Evolutionary conservation across 2,329 filamentous ascomycete genomes (phyloP).

Genomic region (Verruconis gallopava): DNA sequence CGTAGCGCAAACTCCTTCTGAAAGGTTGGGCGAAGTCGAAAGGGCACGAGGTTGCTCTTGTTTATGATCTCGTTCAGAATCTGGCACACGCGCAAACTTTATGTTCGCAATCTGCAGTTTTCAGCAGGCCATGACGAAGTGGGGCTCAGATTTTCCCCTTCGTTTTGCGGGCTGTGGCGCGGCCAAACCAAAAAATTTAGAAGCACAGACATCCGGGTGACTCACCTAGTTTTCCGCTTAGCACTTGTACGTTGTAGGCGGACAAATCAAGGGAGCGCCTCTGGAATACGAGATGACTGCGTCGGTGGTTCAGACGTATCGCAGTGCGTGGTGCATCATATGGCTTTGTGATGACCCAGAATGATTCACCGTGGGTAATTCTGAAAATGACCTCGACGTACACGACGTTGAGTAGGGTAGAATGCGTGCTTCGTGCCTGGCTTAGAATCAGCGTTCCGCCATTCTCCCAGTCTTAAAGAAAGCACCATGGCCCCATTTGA

Average conservation of each 20-base stretch:
- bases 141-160: neutral
- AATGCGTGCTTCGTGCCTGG: too few species aligned
- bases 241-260: neutral
- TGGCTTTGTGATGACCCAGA: neutral
- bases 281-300: neutral
- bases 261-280: neutral
- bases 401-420: too few species aligned
- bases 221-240: neutral
- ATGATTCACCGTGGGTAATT: conserved; percentile 1
- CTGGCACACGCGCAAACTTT: neutral
- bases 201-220: neutral
- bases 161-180: too few species aligned
- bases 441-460: too few species aligned
- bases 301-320: neutral
- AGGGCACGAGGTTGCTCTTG: neutral
- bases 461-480: too few species aligned
- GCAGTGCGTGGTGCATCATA: neutral
- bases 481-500: too few species aligned
- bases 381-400: too few species aligned
- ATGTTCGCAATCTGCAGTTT: neutral
- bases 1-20: too few species aligned
- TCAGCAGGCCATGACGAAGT: neutral
- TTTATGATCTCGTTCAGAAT: too few species aligned
- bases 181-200: too few species aligned
- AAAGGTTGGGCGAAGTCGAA: neutral